Evolutionary conservation across 2,329 filamentous ascomycete species (phyloP).

Genomic region (Podosphaera xanthii): DNA sequence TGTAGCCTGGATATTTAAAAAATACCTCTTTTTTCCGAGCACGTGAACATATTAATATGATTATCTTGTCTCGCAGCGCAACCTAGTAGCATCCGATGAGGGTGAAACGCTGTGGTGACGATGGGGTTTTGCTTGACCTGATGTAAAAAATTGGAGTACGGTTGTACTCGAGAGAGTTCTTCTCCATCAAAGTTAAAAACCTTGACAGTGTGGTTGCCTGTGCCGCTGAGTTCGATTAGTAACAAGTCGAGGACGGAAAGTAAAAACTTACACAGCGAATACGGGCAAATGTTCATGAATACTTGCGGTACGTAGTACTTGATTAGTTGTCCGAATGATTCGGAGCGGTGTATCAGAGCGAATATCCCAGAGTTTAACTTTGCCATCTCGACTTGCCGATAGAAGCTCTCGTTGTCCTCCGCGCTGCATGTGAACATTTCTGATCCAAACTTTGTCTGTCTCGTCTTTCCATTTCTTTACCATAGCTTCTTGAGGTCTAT

Average conservation of each 20-base stretch:
- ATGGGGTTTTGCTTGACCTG: constrained; percentile 66
- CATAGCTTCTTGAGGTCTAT: constrained; percentile 72
- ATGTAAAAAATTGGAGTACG: constrained; percentile 71
- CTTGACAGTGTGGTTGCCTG: constrained; percentile 69
- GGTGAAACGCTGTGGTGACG: constrained; percentile 79
- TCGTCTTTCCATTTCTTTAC: constrained; percentile 82
- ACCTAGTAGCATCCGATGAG: constrained; percentile 76
- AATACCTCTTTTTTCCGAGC: constrained; percentile 25
- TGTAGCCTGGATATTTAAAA: not conserved
- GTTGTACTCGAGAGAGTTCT: constrained; percentile 64
- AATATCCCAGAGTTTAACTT: constrained; percentile 91
- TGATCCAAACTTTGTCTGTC: constrained; percentile 66
- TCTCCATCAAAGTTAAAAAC: constrained; percentile 74
- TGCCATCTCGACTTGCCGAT: constrained; percentile 75
- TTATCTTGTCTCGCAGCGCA: constrained; percentile 71
- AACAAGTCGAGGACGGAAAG: constrained; percentile 1
- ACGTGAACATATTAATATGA: constrained; percentile 73
- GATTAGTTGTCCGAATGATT: constrained; percentile 49
- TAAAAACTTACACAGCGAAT: constrained; percentile 61
- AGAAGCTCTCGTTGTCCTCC: constrained; percentile 81
- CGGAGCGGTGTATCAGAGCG: constrained; percentile 60
- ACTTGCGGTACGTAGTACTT: constrained; percentile 63
- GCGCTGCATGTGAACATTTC: constrained; percentile 88
- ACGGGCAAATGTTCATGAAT: constrained; percentile 94
- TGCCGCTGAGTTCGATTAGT: constrained; percentile 37